These are phyloP conservation scores for Boletus sp. DNA, from an alignment of 1,284 basidiomycete genomes.

Conservation along the genomic window DNA sequence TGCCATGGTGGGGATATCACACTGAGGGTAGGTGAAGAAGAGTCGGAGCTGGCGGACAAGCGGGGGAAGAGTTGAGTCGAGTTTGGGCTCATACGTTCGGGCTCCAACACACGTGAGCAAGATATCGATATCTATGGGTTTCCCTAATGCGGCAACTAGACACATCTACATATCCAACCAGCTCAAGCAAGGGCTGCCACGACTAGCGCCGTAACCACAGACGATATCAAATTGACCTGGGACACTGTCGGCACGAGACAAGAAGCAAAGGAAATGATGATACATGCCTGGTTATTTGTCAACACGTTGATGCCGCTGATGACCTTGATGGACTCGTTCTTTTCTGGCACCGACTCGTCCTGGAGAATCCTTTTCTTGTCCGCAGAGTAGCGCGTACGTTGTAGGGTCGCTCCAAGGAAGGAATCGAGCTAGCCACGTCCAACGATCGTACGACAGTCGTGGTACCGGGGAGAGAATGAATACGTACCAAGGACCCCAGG, in stretches of 20 bases:
- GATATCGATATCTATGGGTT: constrained; percentile 12
- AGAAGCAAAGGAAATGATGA: neutral
- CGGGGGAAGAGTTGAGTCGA: neutral
- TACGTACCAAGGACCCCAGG: constrained; percentile 68
- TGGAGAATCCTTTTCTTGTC: constrained; percentile 64
- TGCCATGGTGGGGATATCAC: constrained; percentile 19
- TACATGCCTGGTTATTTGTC: constrained; percentile 73
- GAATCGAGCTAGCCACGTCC: constrained; percentile 67
- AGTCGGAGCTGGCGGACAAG: constrained; percentile 1
- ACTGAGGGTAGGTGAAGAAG: neutral
- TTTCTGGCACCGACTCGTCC: constrained; percentile 41
- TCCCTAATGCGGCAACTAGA: constrained; percentile 24
- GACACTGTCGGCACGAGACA: constrained; percentile 1
- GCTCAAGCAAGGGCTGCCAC: constrained; percentile 31
- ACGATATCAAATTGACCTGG: constrained; percentile 46
- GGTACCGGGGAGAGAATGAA: neutral
- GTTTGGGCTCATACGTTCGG: constrained; percentile 6
- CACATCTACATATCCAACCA: too few species aligned
- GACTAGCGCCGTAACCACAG: constrained; percentile 37
- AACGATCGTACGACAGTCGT: neutral
- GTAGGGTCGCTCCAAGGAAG: constrained; percentile 83
- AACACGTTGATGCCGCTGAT: constrained; percentile 73
- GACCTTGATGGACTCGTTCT: constrained; percentile 40
- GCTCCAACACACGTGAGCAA: constrained; percentile 15
- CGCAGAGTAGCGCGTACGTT: constrained; percentile 73